Evolutionary conservation across 2,329 filamentous ascomycete species (phyloP), one percentile per base, ranked within the genome.

Genomic region (Rhexocercosporidium sp.): DNA sequence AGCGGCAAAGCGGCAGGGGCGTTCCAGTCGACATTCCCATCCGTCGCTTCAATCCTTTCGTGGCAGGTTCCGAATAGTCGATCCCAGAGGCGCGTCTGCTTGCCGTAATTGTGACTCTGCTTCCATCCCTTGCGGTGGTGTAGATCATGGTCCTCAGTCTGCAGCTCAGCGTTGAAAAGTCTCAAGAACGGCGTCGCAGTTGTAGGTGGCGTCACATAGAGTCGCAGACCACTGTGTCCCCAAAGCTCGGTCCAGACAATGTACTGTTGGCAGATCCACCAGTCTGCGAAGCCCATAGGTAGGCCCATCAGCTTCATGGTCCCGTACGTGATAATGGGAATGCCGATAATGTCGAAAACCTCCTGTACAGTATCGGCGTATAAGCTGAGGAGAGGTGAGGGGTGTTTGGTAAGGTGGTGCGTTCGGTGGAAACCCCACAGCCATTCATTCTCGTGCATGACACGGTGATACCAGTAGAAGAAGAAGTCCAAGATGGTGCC

Each of bases 401-500:
- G 49, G 12, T 54, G 49, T 11, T 54, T 54, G 29, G 25, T 54
- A 14, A 54, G 49, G 27, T 54, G 49, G 27, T 54, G 49, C 4
- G 49, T 54, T 54, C 49, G 49, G 49, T 54, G 49, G 27, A 54
- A 54, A 2, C 9, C 8, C 49, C 49, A 54, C 8, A 54, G 49
- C 7, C 22, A 16, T 16, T 31, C 49, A 20, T 34, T 54, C 49
- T 54, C 49, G 27, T 54, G 49, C 49, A 54, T 54, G 27, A 34
- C 49, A n/a, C 49, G 49, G 49, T 54, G 49, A 20, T 54, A 54
- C 49, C 49, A 54, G 27, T 54, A 54, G 27, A 54, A 54, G 12
- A 27, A 54, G 49, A 54, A 54, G 27, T 54, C 49, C 9, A 54
- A 9, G 14, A 54, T 54, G 27, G 18, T 14, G 3, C 25, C 49